Conservation (phyloP, 805 yeast genomes). For the Torulaspora franciscae region DNA sequence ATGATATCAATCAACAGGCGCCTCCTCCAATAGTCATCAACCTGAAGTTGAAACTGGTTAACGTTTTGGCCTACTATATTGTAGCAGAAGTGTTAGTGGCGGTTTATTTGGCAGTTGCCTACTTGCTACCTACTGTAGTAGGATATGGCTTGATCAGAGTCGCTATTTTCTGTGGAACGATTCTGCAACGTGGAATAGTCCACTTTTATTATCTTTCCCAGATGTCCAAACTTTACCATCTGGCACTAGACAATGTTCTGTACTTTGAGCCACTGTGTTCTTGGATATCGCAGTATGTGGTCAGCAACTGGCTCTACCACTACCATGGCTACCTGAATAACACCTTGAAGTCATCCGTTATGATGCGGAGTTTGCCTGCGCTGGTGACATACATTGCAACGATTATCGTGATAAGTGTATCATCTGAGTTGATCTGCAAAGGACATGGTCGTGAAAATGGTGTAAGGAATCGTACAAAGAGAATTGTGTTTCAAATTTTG, state of each 20-base stretch:
- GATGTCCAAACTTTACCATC: conserved; percentile 4
- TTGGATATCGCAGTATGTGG: conserved; percentile 18
- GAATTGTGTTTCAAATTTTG: conserved; percentile 48
- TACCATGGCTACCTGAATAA: conserved; percentile 21
- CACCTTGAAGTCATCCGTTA: conserved; percentile 21
- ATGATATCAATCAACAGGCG: conserved; percentile 18
- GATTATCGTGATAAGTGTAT: conserved; percentile 20
- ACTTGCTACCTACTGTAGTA: conserved; percentile 45
- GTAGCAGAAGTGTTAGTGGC: conserved; percentile 32
- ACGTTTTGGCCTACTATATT: conserved; percentile 24
- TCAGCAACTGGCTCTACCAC: conserved; percentile 8
- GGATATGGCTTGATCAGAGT: conserved; percentile 35
- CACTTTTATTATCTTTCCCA: conserved; percentile 11
- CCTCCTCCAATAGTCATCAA: conserved; percentile 28
- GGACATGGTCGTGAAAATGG: conserved; percentile 30
- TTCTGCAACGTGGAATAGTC: conserved; percentile 15
- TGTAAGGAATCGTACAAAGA: conserved; percentile 35
- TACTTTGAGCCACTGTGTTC: conserved; percentile 2
- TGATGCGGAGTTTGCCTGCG: conserved; percentile 30
- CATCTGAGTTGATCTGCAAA: conserved; percentile 24
- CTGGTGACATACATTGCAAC: conserved; percentile 28
- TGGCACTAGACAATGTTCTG: conserved; percentile 7
- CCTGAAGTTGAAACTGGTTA: conserved; percentile 22
- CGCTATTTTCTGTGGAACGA: conserved; percentile 16
- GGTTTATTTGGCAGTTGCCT: conserved; percentile 40